These are phyloP conservation scores for Paspalum vaginatum DNA, from an alignment of 176 grass and related monocot genomes.

Conservation along the genomic window DNA sequence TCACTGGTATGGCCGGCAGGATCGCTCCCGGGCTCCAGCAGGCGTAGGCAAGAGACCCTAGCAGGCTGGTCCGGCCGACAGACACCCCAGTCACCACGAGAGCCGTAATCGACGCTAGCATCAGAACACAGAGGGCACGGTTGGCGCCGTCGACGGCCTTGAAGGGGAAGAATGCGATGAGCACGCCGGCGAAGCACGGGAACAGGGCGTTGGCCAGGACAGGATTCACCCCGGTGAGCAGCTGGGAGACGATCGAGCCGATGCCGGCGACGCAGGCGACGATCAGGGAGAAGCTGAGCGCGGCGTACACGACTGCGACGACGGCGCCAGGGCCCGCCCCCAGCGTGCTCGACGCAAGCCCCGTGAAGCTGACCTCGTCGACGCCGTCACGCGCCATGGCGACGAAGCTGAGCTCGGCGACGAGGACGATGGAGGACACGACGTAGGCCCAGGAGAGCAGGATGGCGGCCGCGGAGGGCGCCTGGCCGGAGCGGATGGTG, in stretches of 20 bases:
- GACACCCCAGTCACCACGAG: slow-evolving; percentile 68
- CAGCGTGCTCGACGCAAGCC: slow-evolving; percentile 72
- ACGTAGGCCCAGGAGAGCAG: slow-evolving; percentile 82
- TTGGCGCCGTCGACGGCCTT: slow-evolving; percentile 69
- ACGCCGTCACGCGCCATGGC: slow-evolving; percentile 56
- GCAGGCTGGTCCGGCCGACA: slow-evolving; percentile 58
- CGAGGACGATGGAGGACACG: slow-evolving; percentile 75
- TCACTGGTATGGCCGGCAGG: slow-evolving; percentile 63
- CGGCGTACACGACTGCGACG: slow-evolving; percentile 65
- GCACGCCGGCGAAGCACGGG: slow-evolving; percentile 59
- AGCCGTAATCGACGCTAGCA: slow-evolving; percentile 66
- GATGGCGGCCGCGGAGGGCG: slow-evolving; percentile 62
- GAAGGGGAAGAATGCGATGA: slow-evolving; percentile 82
- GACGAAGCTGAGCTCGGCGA: slow-evolving; percentile 74
- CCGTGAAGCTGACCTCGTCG: slow-evolving; percentile 84
- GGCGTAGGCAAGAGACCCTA: slow-evolving; percentile 52
- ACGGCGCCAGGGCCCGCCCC: slow-evolving; percentile 44
- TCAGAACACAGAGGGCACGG: slow-evolving; percentile 63
- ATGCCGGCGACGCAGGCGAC: slow-evolving; percentile 80
- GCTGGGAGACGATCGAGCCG: slow-evolving; percentile 56
- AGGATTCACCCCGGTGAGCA: slow-evolving; percentile 48
- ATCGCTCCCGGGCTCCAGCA: slow-evolving; percentile 57
- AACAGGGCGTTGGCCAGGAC: slow-evolving; percentile 56
- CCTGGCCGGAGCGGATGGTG: slow-evolving; percentile 69
- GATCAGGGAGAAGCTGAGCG: slow-evolving; percentile 77